A percentile compares a stretch with the other conserved stretches of the same genome.
Evolutionary conservation across 768 basidiomycete genomes (phyloP).

Genomic region (Leccinum subgranulosum): DNA sequence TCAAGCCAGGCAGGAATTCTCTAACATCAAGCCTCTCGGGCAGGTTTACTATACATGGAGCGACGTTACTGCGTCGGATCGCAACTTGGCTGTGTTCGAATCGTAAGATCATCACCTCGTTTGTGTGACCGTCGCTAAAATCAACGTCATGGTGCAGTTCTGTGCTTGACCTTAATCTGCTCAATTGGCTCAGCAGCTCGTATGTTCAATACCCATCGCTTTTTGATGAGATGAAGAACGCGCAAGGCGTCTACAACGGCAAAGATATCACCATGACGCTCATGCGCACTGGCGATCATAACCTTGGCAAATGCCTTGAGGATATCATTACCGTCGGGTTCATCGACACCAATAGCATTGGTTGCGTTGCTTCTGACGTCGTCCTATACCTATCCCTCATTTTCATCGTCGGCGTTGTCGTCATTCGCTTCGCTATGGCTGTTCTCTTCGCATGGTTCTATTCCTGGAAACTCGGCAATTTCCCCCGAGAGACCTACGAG

Average conservation of each 20-base stretch:
- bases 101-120: conserved; percentile 55
- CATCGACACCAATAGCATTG: conserved; percentile 91
- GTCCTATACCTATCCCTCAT: conserved; percentile 93
- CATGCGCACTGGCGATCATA: conserved; percentile 63
- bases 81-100: conserved; percentile 93
- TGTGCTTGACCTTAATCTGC: conserved; percentile 85
- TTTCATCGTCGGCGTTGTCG: conserved; percentile 96
- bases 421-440: conserved; percentile 94
- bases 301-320: conserved; percentile 76
- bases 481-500: conserved; percentile 89
- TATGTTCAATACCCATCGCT: conserved; percentile 81
- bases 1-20: conserved; percentile 51
- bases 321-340: conserved; percentile 88
- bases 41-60: conserved; percentile 96
- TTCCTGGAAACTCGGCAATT: conserved; percentile 92
- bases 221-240: conserved; percentile 72
- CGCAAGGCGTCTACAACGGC: conserved; percentile 71
- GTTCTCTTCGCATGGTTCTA: conserved; percentile 98
- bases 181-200: conserved; percentile 78
- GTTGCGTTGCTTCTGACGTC: conserved; percentile 92
- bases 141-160: conserved; percentile 41
- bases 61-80: conserved; percentile 60
- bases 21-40: conserved; percentile 55
- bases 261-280: conserved; percentile 89
- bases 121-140: conserved; percentile 1